phyloP scores from a whole-genome alignment of 2,329 filamentous ascomycete species.

The Lasiodiplodia theobromae region DNA sequence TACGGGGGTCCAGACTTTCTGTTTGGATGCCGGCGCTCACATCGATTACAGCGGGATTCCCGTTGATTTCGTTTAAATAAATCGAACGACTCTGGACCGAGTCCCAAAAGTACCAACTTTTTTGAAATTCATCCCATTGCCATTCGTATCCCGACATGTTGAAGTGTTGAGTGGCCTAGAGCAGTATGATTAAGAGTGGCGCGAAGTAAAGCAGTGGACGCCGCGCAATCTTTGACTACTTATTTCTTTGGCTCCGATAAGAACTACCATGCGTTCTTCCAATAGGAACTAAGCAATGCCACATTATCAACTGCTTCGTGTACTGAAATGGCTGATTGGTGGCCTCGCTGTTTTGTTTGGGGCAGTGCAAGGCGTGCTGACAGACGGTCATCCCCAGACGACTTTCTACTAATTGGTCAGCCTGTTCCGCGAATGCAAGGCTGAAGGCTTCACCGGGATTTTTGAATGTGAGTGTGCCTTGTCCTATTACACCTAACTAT shows the following conservation, averaged over 20 bases:
- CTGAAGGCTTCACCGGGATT: neutral
- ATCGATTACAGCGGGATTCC: too few relatives aligned
- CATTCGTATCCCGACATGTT: neutral
- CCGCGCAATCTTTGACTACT: neutral
- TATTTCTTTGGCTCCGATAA: neutral
- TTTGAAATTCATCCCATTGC: neutral
- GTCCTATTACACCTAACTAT: too few relatives aligned
- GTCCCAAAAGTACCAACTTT: neutral
- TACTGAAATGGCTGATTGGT: neutral
- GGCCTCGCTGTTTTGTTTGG: neutral
- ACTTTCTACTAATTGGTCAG: neutral
- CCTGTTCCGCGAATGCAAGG: neutral
- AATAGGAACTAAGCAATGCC: neutral
- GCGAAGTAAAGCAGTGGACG: neutral
- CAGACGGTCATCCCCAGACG: neutral
- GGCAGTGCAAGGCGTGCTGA: neutral
- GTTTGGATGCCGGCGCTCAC: too few relatives aligned
- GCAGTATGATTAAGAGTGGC: neutral
- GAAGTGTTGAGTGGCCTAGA: neutral
- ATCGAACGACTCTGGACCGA: accelerated
- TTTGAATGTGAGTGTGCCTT: neutral
- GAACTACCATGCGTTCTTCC: too few relatives aligned
- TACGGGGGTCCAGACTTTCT: too few relatives aligned
- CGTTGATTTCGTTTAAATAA: too few relatives aligned
- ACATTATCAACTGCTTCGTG: neutral